phyloP scores from a whole-genome alignment of 139 green algal species.

The Edaphochlamys debaryana region DNA sequence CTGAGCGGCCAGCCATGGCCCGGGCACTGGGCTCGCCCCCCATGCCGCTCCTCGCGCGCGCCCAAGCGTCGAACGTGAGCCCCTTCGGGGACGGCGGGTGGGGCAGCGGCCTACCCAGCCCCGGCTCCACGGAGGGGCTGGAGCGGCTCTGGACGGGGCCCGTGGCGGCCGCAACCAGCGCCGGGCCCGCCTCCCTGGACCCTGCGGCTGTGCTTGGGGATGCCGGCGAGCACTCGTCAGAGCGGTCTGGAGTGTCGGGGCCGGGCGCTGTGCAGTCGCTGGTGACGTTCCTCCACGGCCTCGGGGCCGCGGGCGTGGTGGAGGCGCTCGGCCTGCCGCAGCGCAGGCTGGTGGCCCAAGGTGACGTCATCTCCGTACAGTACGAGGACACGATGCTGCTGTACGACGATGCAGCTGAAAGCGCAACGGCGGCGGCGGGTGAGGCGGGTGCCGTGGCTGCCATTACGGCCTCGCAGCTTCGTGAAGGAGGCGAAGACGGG shows the following conservation, averaged over 20 bases:
- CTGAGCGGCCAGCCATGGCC: background rate
- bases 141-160: background rate
- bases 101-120: no score
- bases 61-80: no score
- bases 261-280: background rate
- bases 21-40: no score
- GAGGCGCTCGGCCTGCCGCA: background rate
- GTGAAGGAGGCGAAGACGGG: background rate
- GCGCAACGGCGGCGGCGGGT: background rate
- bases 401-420: background rate
- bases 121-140: no score
- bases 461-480: background rate
- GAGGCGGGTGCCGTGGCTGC: no score
- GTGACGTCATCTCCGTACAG: slow-evolving; percentile 19
- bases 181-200: background rate
- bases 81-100: no score
- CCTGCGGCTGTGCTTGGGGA: background rate
- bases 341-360: background rate
- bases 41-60: no score
- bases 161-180: background rate
- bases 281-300: background rate
- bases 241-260: no score
- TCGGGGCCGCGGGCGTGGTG: background rate
- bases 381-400: background rate
- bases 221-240: background rate